Evolutionary conservation across 2,329 filamentous ascomycete species (phyloP).

Genomic region (Fusarium abutilonis): DNA sequence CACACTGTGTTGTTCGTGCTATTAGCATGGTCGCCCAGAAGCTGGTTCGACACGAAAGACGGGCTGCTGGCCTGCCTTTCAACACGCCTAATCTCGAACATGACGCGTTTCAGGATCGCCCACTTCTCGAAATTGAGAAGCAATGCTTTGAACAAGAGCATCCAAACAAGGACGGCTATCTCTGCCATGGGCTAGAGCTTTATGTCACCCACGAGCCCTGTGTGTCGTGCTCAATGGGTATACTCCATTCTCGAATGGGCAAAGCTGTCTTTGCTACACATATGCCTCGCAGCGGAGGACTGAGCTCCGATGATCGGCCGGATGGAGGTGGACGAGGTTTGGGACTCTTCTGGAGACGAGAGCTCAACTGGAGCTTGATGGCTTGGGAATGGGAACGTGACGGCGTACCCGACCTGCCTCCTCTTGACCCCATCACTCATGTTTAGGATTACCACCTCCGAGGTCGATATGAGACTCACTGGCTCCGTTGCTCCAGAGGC

Average conservation of each 20-base stretch:
- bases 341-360: slow-evolving; percentile 75
- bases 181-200: slow-evolving; percentile 92
- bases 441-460: slow-evolving; percentile 58
- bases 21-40: slow-evolving; percentile 84
- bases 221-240: slow-evolving; percentile 95
- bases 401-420: slow-evolving; percentile 51
- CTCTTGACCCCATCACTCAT: slow-evolving; percentile 61
- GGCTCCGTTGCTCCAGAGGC: slow-evolving; percentile 27
- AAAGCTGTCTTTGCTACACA: slow-evolving; percentile 82
- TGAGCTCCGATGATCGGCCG: slow-evolving; percentile 78
- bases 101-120: slow-evolving; percentile 73
- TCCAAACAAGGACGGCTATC: slow-evolving; percentile 80
- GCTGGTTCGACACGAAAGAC: slow-evolving; percentile 65
- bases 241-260: slow-evolving; percentile 92
- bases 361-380: slow-evolving; percentile 87
- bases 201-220: slow-evolving; percentile 97
- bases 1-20: slow-evolving; percentile 79
- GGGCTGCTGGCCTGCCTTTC: slow-evolving; percentile 49
- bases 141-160: slow-evolving; percentile 71
- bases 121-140: slow-evolving; percentile 73
- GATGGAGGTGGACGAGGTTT: slow-evolving; percentile 68
- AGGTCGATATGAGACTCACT: slow-evolving; percentile 51
- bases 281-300: slow-evolving; percentile 82
- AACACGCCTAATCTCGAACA: slow-evolving; percentile 59
- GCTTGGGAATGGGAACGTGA: slow-evolving; percentile 78